Base-by-base conservation (phyloP, 768 basidiomycete genomes). In the Auriculariales sp. region DNA sequence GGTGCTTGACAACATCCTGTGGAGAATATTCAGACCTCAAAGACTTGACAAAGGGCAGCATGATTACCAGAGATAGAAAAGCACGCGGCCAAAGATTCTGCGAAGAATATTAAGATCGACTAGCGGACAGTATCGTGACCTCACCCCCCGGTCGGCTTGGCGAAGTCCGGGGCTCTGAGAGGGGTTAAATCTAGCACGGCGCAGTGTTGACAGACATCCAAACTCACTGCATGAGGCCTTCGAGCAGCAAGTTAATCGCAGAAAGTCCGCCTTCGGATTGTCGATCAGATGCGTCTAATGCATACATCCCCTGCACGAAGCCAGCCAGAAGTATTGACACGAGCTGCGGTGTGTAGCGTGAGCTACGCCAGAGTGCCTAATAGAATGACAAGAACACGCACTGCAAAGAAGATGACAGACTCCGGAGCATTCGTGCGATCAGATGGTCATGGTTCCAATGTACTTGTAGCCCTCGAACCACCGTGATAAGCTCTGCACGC, bases 361-460 rank as follows among this genome's bases (percentile, higher is more conserved):
- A n/a, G n/a, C n/a, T n/a, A n/a, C n/a, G n/a, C n/a, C n/a, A n/a
- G n/a, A n/a, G n/a, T n/a, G n/a, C n/a, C n/a, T n/a, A 31, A 2
- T 48, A 64, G 73, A 32, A n/a, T n/a, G n/a, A n/a, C n/a, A n/a
- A n/a, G n/a, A n/a, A n/a, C n/a, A n/a, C n/a, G n/a, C 56, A 93
- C 84, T 47, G 84, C 84, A 64, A 93, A 91, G 68, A 93, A 93
- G 46, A 95, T 72, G 3, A 87, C 82, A 17, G 89, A 92, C 64
- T 97, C 91, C 59, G 84, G 81, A 97, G 65, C 92, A 97, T 97
- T 11, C 90, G 74, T 17, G 87, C 79, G 2, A 94, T 79, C 92
- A 93, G 27, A 97, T 90, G 61, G 94, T 90, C 81, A 95, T 81
- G 0, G 84, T 91, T 6, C 92, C 92, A 42, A 97, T 78, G 56